phyloP scores from a whole-genome alignment of 495 filamentous ascomycete genomes.

The Aspergillus egyptiacus region DNA sequence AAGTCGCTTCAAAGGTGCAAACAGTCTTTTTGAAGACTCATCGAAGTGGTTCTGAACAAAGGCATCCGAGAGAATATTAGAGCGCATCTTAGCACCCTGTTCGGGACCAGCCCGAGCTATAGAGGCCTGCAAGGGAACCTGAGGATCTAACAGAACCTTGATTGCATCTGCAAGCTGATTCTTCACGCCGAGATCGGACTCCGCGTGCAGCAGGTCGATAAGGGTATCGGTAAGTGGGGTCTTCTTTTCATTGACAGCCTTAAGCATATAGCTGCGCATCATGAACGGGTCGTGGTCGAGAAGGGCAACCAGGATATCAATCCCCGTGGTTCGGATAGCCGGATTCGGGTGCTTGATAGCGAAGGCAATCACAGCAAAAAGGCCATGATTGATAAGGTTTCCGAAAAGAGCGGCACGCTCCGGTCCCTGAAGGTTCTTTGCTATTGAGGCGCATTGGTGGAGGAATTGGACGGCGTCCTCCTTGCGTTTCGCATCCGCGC shows the following conservation, averaged over 20 bases:
- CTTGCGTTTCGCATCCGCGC: conserved; percentile 62
- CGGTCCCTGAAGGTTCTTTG: conserved; percentile 85
- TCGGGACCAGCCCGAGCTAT: conserved; percentile 65
- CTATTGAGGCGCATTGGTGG: conserved; percentile 90
- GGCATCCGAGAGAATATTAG: conserved; percentile 72
- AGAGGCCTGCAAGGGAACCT: conserved; percentile 54
- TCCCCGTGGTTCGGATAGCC: conserved; percentile 82
- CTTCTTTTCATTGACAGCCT: conserved; percentile 79
- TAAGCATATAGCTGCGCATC: conserved; percentile 89
- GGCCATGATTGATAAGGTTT: conserved; percentile 81
- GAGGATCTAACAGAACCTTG: conserved; percentile 88
- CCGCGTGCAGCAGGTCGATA: conserved; percentile 85
- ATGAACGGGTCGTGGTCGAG: conserved; percentile 93
- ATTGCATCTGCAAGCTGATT: conserved; percentile 94
- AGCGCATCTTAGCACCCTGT: conserved; percentile 56
- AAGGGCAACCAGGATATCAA: conserved; percentile 86
- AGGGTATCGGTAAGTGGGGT: conserved; percentile 87
- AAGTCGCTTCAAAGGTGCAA: conserved; percentile 78
- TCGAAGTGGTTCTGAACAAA: conserved; percentile 90
- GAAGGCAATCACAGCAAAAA: conserved; percentile 86
- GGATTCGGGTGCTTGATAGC: conserved; percentile 81
- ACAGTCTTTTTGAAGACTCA: conserved; percentile 76
- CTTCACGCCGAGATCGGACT: conserved; percentile 90
- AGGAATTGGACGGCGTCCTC: conserved; percentile 95
- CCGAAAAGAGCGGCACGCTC: conserved; percentile 74